Evolutionary conservation across 768 basidiomycete species (phyloP), one percentile per base, ranked within the genome.

Genomic region (Boletus patriciae): DNA sequence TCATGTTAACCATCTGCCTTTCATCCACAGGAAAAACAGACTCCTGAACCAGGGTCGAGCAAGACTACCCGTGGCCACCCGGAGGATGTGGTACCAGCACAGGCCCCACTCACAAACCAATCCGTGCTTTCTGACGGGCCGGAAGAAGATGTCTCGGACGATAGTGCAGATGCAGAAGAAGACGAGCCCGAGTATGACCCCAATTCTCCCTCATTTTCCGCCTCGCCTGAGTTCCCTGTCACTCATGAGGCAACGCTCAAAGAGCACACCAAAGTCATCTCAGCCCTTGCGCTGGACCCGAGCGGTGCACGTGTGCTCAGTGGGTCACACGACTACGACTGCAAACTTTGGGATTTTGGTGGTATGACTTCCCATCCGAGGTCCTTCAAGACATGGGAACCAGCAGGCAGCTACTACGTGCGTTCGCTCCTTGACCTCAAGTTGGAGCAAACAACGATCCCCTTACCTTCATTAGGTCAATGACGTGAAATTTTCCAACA

Each of bases 271-370:
- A 99, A 98, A 76, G 93, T 97, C 51, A 86, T 98, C 19, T 93
- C 95, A 23, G 94, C 97, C 5, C 77, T 99, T 19, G 81, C 94
- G 0, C 77, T 98, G 46, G 97, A 99, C 73, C 92, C 94, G 8
- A 92, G 95, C 21, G 97, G 97, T 55, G 94, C 96, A 13, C 85
- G 97, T 36, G 75, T 99, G 31, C 74, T 92, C 18, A 90, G 92
- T 10, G 97, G 97, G 16, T 92, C 92, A 19, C 89, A 98, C 75
- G 97, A 99, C 71, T 98, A 98, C 69, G 97, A 99, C 73, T 87
- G 90, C 73, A 98, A 98, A 76, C 73, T 99, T 52, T 99, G 96
- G 95, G 97, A 99, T 74, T 98, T 98, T 73, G 96, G 96, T 64
- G 97, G 97, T 16, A 99, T 99, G 97, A 90, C 92, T 67, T 77